Percentiles rank a stretch among this genome's conserved stretches.
Evolutionary conservation across 2,329 filamentous ascomycete genomes (phyloP).

Genomic region (Emericellopsis atlantica): DNA sequence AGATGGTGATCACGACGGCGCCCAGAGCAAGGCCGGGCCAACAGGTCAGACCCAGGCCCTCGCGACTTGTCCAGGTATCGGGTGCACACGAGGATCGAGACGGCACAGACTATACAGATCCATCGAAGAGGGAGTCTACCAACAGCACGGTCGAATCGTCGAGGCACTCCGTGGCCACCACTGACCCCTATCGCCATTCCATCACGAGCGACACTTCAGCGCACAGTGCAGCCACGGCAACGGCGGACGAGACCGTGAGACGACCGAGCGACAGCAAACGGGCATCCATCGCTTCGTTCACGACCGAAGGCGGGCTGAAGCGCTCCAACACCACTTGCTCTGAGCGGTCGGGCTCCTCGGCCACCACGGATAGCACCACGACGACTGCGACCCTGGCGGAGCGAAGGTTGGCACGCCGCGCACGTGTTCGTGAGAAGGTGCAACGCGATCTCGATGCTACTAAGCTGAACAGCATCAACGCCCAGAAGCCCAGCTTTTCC

Average conservation of each 20-base stretch:
- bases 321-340: not conserved
- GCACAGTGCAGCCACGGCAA: not conserved
- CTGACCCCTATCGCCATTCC: constrained; percentile 1
- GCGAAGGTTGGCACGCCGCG: constrained; percentile 2
- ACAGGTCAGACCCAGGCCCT: not conserved
- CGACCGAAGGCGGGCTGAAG: not conserved
- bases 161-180: not conserved
- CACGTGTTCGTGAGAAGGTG: constrained; percentile 2
- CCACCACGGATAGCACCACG: not conserved
- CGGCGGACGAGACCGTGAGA: not conserved
- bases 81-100: not conserved
- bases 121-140: not conserved
- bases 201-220: constrained; percentile 1
- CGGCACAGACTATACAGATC: too few relatives aligned
- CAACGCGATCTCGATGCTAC: constrained; percentile 2
- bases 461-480: not conserved
- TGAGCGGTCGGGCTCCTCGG: not conserved
- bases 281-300: not conserved
- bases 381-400: not conserved
- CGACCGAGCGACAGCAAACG: not conserved
- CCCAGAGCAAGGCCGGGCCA: not conserved
- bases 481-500: not conserved
- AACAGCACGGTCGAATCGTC: constrained; percentile 2
- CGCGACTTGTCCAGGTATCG: not conserved
- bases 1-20: not conserved